phyloP scores from a whole-genome alignment of 2,329 filamentous ascomycete species.

The Paecilomyces formosus region DNA sequence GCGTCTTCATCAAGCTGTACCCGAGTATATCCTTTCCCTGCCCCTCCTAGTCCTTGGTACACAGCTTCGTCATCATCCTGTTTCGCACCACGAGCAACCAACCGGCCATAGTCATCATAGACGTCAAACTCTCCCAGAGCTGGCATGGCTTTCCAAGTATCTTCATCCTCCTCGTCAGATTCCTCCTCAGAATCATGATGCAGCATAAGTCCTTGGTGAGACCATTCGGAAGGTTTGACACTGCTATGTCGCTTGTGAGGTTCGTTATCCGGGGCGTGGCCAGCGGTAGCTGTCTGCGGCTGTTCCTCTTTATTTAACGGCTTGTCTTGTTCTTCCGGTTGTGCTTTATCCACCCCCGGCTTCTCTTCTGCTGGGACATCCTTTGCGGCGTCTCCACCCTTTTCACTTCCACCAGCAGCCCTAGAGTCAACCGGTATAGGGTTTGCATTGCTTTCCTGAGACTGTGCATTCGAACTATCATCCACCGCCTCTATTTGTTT shows the following conservation, averaged over 20 bases:
- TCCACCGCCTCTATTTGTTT: neutral
- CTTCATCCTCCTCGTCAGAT: slow-evolving; percentile 53
- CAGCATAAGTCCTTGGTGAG: slow-evolving; percentile 69
- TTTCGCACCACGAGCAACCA: slow-evolving; percentile 73
- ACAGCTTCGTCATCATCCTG: slow-evolving; percentile 63
- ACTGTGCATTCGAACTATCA: neutral
- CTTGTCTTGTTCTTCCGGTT: neutral
- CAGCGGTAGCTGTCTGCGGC: slow-evolving; percentile 3
- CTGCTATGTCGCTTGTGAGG: slow-evolving; percentile 15
- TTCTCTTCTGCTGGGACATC: neutral
- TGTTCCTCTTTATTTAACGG: neutral
- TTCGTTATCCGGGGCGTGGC: slow-evolving; percentile 7
- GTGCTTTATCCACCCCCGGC: neutral
- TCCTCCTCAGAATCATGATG: slow-evolving; percentile 37
- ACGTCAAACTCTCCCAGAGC: slow-evolving; percentile 87
- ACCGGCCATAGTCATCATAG: slow-evolving; percentile 85
- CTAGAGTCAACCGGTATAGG: neutral
- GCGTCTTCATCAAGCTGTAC: slow-evolving; percentile 95
- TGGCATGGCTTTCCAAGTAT: slow-evolving; percentile 88
- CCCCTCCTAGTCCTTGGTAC: slow-evolving; percentile 74
- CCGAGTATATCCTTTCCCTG: slow-evolving; percentile 89
- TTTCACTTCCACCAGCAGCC: neutral
- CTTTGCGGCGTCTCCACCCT: neutral
- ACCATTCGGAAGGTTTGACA: slow-evolving; percentile 67
- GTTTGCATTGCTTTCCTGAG: neutral